Evolutionary conservation across 257 asterid species (phyloP).

Genomic region (Solanum lignicaule): DNA sequence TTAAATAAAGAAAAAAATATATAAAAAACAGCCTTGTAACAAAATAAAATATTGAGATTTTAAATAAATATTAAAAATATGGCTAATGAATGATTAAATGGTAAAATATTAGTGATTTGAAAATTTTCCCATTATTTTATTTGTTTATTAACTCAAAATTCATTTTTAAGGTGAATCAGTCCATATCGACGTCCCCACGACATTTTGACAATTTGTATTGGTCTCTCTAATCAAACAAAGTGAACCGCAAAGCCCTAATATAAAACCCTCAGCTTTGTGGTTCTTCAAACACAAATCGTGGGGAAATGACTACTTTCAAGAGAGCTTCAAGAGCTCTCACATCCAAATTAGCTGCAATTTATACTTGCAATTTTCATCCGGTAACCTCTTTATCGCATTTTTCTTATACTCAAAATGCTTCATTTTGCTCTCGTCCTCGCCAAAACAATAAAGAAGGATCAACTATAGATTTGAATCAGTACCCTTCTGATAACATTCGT

Average conservation of each 20-base stretch:
- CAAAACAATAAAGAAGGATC: constrained; percentile 35
- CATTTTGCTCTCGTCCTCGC: constrained; percentile 61
- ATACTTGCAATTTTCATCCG: not conserved
- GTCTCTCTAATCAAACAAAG: not conserved
- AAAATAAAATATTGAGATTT: too few species aligned
- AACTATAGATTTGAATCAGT: constrained; percentile 58
- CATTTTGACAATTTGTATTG: not conserved
- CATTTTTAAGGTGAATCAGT: not conserved
- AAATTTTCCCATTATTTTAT: too few species aligned
- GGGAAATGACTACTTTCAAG: constrained; percentile 34
- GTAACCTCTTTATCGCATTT: not conserved
- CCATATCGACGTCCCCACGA: not conserved
- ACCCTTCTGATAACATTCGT: constrained; percentile 69
- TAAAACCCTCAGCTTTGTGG: not conserved
- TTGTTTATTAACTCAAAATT: too few species aligned
- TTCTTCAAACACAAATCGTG: not conserved
- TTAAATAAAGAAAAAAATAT: too few species aligned
- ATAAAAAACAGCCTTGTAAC: too few species aligned
- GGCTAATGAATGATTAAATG: too few species aligned
- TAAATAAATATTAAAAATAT: too few species aligned
- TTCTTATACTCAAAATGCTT: constrained; percentile 44
- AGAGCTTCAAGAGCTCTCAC: constrained; percentile 35
- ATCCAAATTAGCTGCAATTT: constrained; percentile 14
- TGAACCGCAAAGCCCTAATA: not conserved
- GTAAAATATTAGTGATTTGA: too few species aligned